Conservation (phyloP, 805 yeast genomes). For the Teunomyces stri region DNA sequence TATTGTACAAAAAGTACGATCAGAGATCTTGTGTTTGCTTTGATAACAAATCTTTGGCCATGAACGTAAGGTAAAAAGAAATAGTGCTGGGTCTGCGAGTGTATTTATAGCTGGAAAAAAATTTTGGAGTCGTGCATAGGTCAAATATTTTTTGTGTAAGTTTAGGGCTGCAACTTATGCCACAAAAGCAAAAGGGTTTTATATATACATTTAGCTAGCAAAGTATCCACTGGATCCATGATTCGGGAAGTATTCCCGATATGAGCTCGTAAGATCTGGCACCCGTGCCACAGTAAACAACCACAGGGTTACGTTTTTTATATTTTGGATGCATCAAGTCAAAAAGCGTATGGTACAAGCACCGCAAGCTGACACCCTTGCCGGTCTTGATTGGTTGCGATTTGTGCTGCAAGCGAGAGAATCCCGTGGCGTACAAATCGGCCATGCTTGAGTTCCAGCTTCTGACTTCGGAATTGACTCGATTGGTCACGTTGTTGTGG, state of each 20-base stretch:
- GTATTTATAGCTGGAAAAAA: not conserved
- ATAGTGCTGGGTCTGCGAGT: not conserved
- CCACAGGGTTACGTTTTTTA: constrained; percentile 20
- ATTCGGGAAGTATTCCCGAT: constrained; percentile 30
- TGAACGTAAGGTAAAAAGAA: constrained; percentile 46
- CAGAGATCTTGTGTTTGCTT: constrained; percentile 58
- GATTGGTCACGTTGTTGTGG: constrained; percentile 18
- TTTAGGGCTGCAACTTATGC: constrained; percentile 1
- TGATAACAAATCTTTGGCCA: constrained; percentile 77
- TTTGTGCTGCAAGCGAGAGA: constrained; percentile 28
- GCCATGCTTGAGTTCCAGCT: constrained; percentile 39
- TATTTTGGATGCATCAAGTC: constrained; percentile 30
- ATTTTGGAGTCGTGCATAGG: not conserved
- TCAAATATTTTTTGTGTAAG: not conserved
- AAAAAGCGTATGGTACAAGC: constrained; percentile 38
- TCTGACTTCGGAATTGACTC: constrained; percentile 36
- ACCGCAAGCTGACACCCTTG: constrained; percentile 32
- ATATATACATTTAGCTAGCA: constrained; percentile 1
- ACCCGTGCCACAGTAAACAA: constrained; percentile 43
- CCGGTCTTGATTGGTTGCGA: constrained; percentile 29
- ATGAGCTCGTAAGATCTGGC: constrained; percentile 38
- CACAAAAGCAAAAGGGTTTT: not conserved
- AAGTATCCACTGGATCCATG: constrained; percentile 26
- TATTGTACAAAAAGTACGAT: constrained; percentile 15
- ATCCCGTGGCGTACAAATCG: constrained; percentile 29